Evolutionary conservation across 371 early-diverging fungal species (phyloP).

Genomic region (Gilbertella persicaria): DNA sequence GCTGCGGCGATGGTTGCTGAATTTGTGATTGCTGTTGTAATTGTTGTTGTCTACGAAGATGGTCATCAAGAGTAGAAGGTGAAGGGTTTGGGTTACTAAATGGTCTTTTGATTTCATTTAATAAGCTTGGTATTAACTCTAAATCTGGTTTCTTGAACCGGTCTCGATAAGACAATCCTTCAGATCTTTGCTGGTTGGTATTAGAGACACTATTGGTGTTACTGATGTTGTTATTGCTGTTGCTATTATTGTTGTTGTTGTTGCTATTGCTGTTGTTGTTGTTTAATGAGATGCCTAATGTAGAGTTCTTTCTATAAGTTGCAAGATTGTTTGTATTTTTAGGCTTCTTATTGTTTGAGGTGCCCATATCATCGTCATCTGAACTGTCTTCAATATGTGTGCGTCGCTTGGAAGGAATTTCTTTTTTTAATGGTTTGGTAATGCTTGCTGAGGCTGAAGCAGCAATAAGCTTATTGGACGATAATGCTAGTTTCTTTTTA

Average conservation of each 20-base stretch:
- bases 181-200: not conserved
- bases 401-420: slow-evolving; percentile 9
- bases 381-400: slow-evolving; percentile 6
- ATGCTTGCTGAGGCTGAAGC: not conserved
- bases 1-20: not conserved
- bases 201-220: not conserved
- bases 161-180: slow-evolving; percentile 11
- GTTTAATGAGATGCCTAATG: not conserved
- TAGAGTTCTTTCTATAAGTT: not conserved
- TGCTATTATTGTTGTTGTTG: not conserved
- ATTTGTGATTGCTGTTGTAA: slow-evolving; percentile 11
- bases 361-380: slow-evolving; percentile 30
- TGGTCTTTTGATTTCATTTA: slow-evolving; percentile 6
- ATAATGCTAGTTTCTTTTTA: not conserved
- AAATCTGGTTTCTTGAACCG: slow-evolving; percentile 16
- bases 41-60: slow-evolving; percentile 13
- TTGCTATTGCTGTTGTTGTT: not conserved
- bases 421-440: slow-evolving; percentile 7
- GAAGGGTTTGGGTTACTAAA: slow-evolving; percentile 3
- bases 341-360: slow-evolving; percentile 9
- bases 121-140: slow-evolving; percentile 1
- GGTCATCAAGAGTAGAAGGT: not conserved
- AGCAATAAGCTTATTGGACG: slow-evolving; percentile 1
- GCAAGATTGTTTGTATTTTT: not conserved
- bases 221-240: not conserved